Evolutionary conservation across 192 early-diverging fungal genomes (phyloP).

Genomic region (Backusella luteola): DNA sequence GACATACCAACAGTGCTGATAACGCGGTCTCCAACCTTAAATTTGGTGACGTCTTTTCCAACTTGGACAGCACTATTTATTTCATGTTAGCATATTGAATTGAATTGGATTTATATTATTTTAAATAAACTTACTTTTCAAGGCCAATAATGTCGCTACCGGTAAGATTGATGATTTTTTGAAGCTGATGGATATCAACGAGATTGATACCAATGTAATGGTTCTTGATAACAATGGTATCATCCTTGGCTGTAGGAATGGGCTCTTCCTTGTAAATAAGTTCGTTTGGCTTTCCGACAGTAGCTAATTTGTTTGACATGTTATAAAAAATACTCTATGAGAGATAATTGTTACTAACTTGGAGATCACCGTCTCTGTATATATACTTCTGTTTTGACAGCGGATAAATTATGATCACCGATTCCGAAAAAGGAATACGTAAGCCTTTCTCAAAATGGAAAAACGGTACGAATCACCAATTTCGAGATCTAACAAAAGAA

Average conservation of each 20-base stretch:
- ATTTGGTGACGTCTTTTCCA: slow-evolving; percentile 60
- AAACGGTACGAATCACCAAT: neutral
- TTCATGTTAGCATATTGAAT: neutral
- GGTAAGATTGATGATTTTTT: slow-evolving; percentile 67
- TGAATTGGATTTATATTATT: neutral
- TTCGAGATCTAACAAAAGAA: neutral
- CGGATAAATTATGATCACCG: neutral
- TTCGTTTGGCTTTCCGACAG: slow-evolving; percentile 54
- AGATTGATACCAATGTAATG: slow-evolving; percentile 66
- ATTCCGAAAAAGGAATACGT: neutral
- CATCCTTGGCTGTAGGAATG: slow-evolving; percentile 46
- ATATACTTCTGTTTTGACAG: neutral
- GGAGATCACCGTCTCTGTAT: neutral
- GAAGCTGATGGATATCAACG: slow-evolving; percentile 89
- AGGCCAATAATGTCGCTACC: slow-evolving; percentile 72
- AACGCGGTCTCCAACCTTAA: slow-evolving; percentile 81
- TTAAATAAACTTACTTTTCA: slow-evolving; percentile 52
- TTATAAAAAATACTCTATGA: neutral
- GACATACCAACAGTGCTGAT: slow-evolving; percentile 61
- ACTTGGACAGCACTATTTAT: slow-evolving; percentile 57
- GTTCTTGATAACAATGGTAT: slow-evolving; percentile 75
- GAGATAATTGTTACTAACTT: neutral
- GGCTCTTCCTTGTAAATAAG: slow-evolving; percentile 49
- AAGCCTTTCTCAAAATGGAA: neutral
- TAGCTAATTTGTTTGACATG: neutral